Percentiles rank a stretch among this genome's conserved stretches.
Conservation (phyloP, 192 early-diverging fungal species). For the Pilobolus umbonatus region DNA sequence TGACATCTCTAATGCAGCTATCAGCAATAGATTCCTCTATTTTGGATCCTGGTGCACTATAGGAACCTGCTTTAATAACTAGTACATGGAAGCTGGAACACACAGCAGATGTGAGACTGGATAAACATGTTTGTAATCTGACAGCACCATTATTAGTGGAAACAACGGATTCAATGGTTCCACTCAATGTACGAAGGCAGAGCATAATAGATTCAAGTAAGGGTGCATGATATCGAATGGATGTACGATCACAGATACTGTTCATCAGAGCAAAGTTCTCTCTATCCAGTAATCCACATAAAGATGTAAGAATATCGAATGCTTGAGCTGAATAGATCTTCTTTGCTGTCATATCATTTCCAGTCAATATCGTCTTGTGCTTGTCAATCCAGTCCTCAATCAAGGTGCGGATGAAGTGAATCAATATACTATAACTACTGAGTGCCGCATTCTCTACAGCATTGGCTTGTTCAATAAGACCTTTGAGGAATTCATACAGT, state of each 20-base stretch:
- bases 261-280: slow-evolving; percentile 21
- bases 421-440: slow-evolving; percentile 3
- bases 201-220: slow-evolving; percentile 33
- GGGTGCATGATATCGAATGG: slow-evolving; percentile 27
- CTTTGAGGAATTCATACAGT: slow-evolving; percentile 2
- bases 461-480: neutral
- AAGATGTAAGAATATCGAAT: slow-evolving; percentile 1
- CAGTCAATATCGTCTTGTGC: neutral
- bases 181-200: slow-evolving; percentile 25
- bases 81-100: slow-evolving; percentile 22
- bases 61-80: slow-evolving; percentile 7
- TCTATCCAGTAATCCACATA: slow-evolving; percentile 15
- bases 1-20: slow-evolving; percentile 37
- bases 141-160: neutral
- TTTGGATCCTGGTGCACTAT: slow-evolving; percentile 6
- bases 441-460: slow-evolving; percentile 1
- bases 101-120: neutral
- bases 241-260: slow-evolving; percentile 6
- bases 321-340: slow-evolving; percentile 14
- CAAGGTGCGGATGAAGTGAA: slow-evolving; percentile 17
- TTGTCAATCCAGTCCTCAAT: slow-evolving; percentile 24
- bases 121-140: slow-evolving; percentile 5
- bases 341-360: slow-evolving; percentile 3
- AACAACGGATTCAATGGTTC: neutral
- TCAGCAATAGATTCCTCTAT: slow-evolving; percentile 20